These are phyloP conservation scores for Helminthosporium solani DNA, from an alignment of 2,329 filamentous ascomycete species.

Conservation along the genomic window DNA sequence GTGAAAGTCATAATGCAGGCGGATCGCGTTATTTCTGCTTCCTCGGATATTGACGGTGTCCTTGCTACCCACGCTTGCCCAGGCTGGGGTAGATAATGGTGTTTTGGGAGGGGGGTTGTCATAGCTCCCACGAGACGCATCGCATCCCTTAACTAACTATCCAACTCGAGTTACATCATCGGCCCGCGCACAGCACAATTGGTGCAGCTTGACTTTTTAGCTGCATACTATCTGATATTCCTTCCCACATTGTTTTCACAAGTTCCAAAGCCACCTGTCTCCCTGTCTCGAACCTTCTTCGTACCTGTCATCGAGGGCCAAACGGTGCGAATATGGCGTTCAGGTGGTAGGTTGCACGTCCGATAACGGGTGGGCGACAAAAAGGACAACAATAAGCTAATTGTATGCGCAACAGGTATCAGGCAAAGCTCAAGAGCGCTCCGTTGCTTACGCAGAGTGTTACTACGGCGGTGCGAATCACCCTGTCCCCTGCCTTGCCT, in stretches of 20 bases:
- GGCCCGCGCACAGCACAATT: not conserved
- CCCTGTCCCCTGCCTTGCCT: not conserved
- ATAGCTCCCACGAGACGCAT: not conserved
- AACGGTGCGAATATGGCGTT: conserved; percentile 36
- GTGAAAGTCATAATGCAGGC: too few species aligned
- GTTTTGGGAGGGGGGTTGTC: too few species aligned
- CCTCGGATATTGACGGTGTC: too few species aligned
- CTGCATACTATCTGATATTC: not conserved
- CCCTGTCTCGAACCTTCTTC: too few species aligned
- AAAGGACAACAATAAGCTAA: conserved; percentile 6
- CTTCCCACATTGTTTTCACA: not conserved
- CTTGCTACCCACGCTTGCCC: too few species aligned
- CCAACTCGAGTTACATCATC: not conserved
- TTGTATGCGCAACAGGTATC: conserved; percentile 65
- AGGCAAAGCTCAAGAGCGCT: conserved; percentile 73
- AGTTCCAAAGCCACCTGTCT: too few species aligned
- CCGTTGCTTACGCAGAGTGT: conserved; percentile 88
- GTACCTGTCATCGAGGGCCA: not conserved
- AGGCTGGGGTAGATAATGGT: too few species aligned
- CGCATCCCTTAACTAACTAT: not conserved
- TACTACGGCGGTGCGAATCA: conserved; percentile 68
- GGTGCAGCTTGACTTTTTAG: not conserved
- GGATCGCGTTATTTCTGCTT: too few species aligned
- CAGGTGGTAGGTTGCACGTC: conserved; percentile 39
- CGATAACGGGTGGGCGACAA: not conserved